phyloP scores from a whole-genome alignment of 108 stramenopile genomes.

The Nitzschia sp. region DNA sequence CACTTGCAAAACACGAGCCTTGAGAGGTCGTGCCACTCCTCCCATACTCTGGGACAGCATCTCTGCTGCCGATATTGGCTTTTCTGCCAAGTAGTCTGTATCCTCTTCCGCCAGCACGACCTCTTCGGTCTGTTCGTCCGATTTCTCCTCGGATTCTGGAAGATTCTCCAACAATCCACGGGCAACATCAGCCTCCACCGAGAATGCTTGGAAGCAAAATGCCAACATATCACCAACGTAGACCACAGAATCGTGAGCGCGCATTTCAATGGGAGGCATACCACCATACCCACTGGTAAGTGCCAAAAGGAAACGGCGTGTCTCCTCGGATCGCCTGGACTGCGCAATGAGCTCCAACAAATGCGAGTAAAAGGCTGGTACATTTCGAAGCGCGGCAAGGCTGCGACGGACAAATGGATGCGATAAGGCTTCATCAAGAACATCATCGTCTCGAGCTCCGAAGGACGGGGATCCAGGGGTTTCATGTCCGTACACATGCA shows the following conservation, averaged over 20 bases:
- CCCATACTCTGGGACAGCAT: slow-evolving; percentile 74
- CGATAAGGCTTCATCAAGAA: slow-evolving; percentile 65
- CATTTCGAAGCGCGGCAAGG: slow-evolving; percentile 59
- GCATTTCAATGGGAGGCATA: slow-evolving; percentile 77
- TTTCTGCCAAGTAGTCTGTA: slow-evolving; percentile 37
- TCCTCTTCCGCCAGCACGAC: slow-evolving; percentile 16
- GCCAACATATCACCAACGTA: slow-evolving; percentile 89
- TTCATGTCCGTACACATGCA: slow-evolving; percentile 41
- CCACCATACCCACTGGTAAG: slow-evolving; percentile 75
- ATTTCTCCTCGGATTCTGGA: slow-evolving; percentile 10
- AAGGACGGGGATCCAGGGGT: neutral
- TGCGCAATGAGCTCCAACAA: slow-evolving; percentile 71
- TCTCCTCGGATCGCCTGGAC: slow-evolving; percentile 69
- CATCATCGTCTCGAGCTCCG: slow-evolving; percentile 42
- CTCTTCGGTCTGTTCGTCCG: slow-evolving; percentile 20
- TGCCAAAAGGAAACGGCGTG: slow-evolving; percentile 76
- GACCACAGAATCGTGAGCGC: slow-evolving; percentile 82
- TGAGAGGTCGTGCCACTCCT: slow-evolving; percentile 75
- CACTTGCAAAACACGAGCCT: slow-evolving; percentile 76
- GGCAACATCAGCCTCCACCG: slow-evolving; percentile 80
- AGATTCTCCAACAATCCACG: slow-evolving; percentile 42
- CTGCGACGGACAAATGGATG: slow-evolving; percentile 65
- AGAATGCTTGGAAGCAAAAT: slow-evolving; percentile 72
- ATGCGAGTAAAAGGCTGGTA: slow-evolving; percentile 74
- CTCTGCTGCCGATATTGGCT: slow-evolving; percentile 54